Conservation (phyloP, 768 basidiomycete species). For the Steccherinum ochraceum region DNA sequence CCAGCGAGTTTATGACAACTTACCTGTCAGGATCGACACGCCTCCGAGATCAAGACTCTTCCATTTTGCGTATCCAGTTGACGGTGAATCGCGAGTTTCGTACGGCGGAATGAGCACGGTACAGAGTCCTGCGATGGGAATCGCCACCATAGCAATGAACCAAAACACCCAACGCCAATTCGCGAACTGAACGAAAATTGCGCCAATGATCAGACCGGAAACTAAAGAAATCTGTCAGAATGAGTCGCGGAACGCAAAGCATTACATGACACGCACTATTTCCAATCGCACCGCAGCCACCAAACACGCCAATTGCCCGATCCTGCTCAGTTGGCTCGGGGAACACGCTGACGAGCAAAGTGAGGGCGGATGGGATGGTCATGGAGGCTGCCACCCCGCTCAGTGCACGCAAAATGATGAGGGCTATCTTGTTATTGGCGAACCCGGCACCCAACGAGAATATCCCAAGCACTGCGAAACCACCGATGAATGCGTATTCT, state of each 20-base stretch:
- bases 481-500: conserved; percentile 25
- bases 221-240: conserved; percentile 11
- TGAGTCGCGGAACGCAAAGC: background rate
- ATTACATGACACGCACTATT: conserved; percentile 25
- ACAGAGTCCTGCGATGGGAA: conserved; percentile 23
- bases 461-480: conserved; percentile 20
- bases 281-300: conserved; percentile 38
- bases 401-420: conserved; percentile 27
- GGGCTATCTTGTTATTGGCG: conserved; percentile 23
- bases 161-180: conserved; percentile 42
- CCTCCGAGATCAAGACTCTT: conserved; percentile 28
- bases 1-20: background rate
- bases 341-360: conserved; percentile 41
- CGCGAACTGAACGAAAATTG: conserved; percentile 28
- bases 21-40: conserved; percentile 29
- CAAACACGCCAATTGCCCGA: conserved; percentile 37
- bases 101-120: conserved; percentile 27
- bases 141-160: conserved; percentile 34
- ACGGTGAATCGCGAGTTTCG: conserved; percentile 1
- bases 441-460: conserved; percentile 26
- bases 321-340: conserved; percentile 36
- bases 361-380: conserved; percentile 36
- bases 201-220: conserved; percentile 30
- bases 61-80: conserved; percentile 12
- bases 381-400: conserved; percentile 33